Percentiles rank a stretch among this genome's conserved stretches.
phyloP scores from a whole-genome alignment of 2,329 filamentous ascomycete species.

The Monosporascus sp. region DNA sequence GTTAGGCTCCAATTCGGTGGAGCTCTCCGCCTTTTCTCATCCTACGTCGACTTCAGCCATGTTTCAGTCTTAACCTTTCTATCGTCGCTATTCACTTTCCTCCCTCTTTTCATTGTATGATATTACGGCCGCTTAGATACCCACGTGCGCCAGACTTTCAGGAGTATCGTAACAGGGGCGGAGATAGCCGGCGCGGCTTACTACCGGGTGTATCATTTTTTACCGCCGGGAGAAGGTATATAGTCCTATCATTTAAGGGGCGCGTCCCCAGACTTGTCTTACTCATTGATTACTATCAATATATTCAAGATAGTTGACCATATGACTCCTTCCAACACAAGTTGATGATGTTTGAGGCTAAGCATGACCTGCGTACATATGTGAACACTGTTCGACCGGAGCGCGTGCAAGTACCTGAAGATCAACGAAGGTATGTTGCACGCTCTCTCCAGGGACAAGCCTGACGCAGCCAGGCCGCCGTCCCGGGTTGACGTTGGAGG shows the following conservation, averaged over 20 bases:
- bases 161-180: neutral
- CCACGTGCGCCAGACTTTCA: neutral
- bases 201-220: neutral
- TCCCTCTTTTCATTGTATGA: conserved; percentile 1
- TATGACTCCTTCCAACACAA: no score
- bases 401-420: no score
- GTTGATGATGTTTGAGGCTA: no score
- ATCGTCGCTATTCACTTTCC: neutral
- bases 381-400: no score
- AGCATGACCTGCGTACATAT: no score
- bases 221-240: neutral
- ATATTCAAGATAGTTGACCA: neutral
- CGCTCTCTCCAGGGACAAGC: no score
- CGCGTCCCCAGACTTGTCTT: neutral
- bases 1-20: no score
- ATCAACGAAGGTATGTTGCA: no score
- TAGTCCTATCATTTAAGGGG: neutral
- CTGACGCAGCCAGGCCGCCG: no score
- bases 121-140: conserved; percentile 4
- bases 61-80: neutral
- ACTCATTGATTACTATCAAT: neutral
- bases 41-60: neutral
- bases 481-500: no score
- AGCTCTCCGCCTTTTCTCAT: no score
- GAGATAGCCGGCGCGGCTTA: neutral